A percentile compares a stretch with the other conserved stretches of the same genome.
Evolutionary conservation across 2,329 filamentous ascomycete species (phyloP).

Genomic region (Stachybotrys chartarum): DNA sequence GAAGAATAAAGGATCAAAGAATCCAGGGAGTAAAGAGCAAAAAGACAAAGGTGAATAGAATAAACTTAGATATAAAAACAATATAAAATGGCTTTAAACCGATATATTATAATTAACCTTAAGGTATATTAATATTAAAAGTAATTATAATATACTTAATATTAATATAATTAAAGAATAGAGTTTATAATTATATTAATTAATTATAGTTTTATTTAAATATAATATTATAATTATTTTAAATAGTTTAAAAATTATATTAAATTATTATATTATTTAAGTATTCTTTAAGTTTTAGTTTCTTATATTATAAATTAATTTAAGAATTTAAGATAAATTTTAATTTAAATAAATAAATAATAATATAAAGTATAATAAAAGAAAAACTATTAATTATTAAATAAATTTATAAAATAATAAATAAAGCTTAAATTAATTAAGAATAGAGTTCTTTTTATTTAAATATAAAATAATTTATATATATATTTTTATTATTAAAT

Average conservation of each 20-base stretch:
- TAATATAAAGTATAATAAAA: not conserved
- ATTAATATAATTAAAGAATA: not conserved
- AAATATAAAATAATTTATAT: not conserved
- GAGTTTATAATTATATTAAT: not conserved
- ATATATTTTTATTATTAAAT: not conserved
- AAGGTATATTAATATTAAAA: not conserved
- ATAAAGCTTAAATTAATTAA: not conserved
- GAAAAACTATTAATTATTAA: not conserved
- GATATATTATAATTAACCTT: too few relatives aligned
- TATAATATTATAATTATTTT: not conserved
- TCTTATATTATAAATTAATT: not conserved
- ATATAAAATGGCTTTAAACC: not conserved
- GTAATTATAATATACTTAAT: too few relatives aligned
- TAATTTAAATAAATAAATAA: not conserved
- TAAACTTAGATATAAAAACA: not conserved
- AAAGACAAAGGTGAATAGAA: not conserved
- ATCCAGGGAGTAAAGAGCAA: not conserved
- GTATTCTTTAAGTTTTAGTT: too few relatives aligned
- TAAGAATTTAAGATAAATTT: too few relatives aligned
- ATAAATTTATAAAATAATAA: not conserved
- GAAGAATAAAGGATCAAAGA: conserved; percentile 67
- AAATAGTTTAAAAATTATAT: not conserved
- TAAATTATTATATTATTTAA: not conserved
- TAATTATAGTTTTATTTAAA: not conserved
- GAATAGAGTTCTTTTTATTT: not conserved